These are phyloP conservation scores for Candida gigantensis DNA, from an alignment of 1,139 yeast species.

Conservation along the genomic window DNA sequence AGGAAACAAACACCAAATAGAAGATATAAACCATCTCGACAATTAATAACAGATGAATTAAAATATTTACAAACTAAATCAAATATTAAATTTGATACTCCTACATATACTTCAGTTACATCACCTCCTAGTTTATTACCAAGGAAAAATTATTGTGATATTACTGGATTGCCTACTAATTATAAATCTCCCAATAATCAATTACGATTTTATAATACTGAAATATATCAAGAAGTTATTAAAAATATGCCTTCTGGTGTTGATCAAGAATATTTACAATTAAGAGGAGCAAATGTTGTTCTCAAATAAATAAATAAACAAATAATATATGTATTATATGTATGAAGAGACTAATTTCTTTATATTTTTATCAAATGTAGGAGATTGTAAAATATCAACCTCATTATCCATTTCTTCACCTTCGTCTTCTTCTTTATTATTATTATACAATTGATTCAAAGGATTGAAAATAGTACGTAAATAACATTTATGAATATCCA, in stretches of 20 bases:
- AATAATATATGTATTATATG: neutral
- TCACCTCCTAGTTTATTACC: constrained; percentile 93
- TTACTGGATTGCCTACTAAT: constrained; percentile 81
- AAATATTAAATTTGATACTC: constrained; percentile 45
- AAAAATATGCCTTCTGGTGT: constrained; percentile 85
- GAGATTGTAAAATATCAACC: constrained; percentile 24
- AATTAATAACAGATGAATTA: constrained; percentile 75
- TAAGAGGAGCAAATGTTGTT: constrained; percentile 87
- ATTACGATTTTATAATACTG: constrained; percentile 78
- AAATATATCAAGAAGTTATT: constrained; percentile 76
- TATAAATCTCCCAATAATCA: constrained; percentile 80
- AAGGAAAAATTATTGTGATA: constrained; percentile 83
- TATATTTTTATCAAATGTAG: constrained; percentile 41
- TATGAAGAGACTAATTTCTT: constrained; percentile 28
- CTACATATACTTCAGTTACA: constrained; percentile 63
- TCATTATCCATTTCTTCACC: constrained; percentile 25
- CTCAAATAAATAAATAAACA: constrained; percentile 42
- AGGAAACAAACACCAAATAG: constrained; percentile 50
- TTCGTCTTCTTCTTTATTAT: constrained; percentile 23
- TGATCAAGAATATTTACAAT: constrained; percentile 87
- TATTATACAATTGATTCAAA: constrained; percentile 37
- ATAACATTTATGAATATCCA: constrained; percentile 49
- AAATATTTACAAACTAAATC: constrained; percentile 54
- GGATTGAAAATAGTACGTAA: constrained; percentile 58
- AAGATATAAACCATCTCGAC: constrained; percentile 76